Base-by-base conservation (phyloP, 2,329 filamentous ascomycete species). In the Botrytis fabae region DNA sequence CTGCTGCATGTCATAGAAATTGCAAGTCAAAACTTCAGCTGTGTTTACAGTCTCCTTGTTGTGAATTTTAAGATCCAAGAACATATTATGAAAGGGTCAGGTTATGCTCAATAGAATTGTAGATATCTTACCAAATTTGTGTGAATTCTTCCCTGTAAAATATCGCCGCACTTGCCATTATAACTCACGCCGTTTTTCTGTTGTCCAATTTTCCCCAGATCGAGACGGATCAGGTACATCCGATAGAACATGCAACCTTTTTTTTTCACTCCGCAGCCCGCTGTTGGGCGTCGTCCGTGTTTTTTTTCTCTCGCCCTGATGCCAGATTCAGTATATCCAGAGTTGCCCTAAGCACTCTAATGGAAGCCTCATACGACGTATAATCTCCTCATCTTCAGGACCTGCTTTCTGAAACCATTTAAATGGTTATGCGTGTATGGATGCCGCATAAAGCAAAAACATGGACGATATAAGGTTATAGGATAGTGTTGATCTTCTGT, bases 241-340 rank as follows among this genome's bases (percentile, higher is more conserved):
- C 22, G n/a, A 32, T 35, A 16, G 16, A 14, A 51, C 10, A 20
- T 54, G 3, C 9, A 4, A 40, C 28, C 2, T 32, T 14, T 35
- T n/a, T 14, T 18, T 16, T 22, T 40, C 0, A 8, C 16, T 20
- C n/a, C n/a, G 14, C 12, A 35, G 3, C 28, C 14, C 35, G 4
- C 8, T 1, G 5, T 1, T 20, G 40, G 1, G 8, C 20, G 5
- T 12, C 20, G 4, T 28, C 16, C 8, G n/a, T 22, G 5, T 0
- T 40, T 28, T 2, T 1, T 46, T 3, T 35, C n/a, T 44, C 10
- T 6, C 14, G 14, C n/a, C 35, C 42, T 59, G 20, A 54, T 44
- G 42, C 20, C 38, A 59, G 12, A 18, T 42, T 44, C 3, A 69
- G 9, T 1, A 69, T 35, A 9, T 42, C 20, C 1, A 59, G 4